phyloP scores from a whole-genome alignment of 306 rosid species.

The Castanea crenata region DNA sequence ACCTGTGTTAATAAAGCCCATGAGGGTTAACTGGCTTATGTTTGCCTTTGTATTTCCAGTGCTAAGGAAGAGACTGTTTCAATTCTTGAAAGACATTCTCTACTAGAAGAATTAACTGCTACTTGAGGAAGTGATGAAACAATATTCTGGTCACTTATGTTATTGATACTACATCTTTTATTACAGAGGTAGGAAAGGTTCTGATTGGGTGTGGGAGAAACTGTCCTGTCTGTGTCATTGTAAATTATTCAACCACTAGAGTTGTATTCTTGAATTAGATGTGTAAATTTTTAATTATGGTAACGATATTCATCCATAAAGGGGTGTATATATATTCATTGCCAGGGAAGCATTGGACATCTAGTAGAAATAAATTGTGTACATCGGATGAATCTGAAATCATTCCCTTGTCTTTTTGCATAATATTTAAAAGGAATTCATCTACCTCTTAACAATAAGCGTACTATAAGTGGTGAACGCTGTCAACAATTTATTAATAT shows the following conservation, averaged over 20 bases:
- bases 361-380: background rate
- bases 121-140: slow-evolving; percentile 24
- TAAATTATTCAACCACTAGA: background rate
- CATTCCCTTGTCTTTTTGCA: background rate
- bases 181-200: background rate
- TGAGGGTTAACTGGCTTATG: slow-evolving; percentile 9
- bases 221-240: background rate
- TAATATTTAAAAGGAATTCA: background rate
- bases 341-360: background rate
- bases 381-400: background rate
- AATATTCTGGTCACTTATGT: slow-evolving; percentile 3
- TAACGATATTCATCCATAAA: background rate
- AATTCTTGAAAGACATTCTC: slow-evolving; percentile 58
- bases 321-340: background rate
- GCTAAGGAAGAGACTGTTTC: slow-evolving; percentile 67
- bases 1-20: background rate
- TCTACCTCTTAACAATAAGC: background rate
- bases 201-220: slow-evolving; percentile 26
- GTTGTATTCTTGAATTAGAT: background rate
- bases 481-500: too few species aligned
- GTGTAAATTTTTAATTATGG: background rate
- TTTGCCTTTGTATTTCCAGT: slow-evolving; percentile 41
- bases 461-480: too few species aligned
- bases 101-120: slow-evolving; percentile 36
- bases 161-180: background rate